Evolutionary conservation across 2,329 filamentous ascomycete species (phyloP).

Genomic region (Aspergillus versicolor): DNA sequence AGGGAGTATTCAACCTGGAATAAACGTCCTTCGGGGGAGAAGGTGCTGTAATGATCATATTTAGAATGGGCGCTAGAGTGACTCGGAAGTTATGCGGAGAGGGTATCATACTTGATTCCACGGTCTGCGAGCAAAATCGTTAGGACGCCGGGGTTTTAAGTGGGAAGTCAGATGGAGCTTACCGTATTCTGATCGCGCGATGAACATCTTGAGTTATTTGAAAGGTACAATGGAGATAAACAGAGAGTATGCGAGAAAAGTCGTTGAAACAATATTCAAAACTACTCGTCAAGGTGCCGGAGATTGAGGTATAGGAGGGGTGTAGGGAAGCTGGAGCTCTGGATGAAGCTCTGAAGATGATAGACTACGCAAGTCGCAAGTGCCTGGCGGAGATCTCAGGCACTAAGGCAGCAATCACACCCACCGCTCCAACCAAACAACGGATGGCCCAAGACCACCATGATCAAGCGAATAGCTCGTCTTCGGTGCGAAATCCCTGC

Average conservation of each 20-base stretch:
- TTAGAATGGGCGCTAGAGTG: constrained; percentile 17
- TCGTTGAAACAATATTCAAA: not conserved
- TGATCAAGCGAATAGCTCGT: not conserved
- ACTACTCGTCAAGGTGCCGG: constrained; percentile 1
- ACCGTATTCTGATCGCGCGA: constrained; percentile 99
- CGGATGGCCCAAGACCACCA: constrained; percentile 3
- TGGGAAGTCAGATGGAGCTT: constrained; percentile 45
- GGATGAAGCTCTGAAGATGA: constrained; percentile 32
- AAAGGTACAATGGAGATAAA: constrained; percentile 1
- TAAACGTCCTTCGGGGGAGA: constrained; percentile 98
- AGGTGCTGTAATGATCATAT: constrained; percentile 66
- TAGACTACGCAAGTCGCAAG: constrained; percentile 37
- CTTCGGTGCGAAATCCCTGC: not conserved
- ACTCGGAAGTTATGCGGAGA: constrained; percentile 6
- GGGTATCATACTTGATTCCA: constrained; percentile 79
- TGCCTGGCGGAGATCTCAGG: constrained; percentile 32
- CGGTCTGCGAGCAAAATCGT: constrained; percentile 64
- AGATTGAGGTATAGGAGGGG: constrained; percentile 1
- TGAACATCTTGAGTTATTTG: constrained; percentile 78
- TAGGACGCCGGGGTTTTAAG: constrained; percentile 34
- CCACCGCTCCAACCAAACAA: constrained; percentile 9
- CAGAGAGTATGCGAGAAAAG: not conserved
- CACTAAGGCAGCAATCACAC: constrained; percentile 18
- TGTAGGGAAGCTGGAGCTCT: constrained; percentile 24
- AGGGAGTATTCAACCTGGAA: constrained; percentile 99